These are phyloP conservation scores for Herpetomonas samuelpessoai DNA, from an alignment of 208 protist species.

Conservation along the genomic window DNA sequence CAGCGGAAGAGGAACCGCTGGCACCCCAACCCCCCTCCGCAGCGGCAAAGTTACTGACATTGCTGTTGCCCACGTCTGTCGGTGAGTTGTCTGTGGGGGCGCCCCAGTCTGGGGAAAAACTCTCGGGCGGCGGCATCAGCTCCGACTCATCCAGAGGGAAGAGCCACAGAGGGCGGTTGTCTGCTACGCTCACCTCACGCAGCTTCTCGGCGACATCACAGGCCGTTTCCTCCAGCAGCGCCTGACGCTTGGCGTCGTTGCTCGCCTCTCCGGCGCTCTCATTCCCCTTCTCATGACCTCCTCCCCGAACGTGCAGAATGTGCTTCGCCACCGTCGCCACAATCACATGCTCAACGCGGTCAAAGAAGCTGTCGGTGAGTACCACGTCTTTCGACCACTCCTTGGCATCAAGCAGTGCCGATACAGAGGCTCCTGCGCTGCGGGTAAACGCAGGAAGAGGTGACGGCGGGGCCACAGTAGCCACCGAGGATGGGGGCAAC, in stretches of 20 bases:
- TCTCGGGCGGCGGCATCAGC: conserved; percentile 47
- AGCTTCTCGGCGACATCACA: neutral
- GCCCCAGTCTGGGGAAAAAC: conserved; percentile 12
- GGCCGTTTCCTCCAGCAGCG: neutral
- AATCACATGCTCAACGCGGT: conserved; percentile 16
- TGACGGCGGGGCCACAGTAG: too few species aligned
- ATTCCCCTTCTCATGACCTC: neutral
- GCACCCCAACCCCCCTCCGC: neutral
- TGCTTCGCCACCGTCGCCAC: neutral
- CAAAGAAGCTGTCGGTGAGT: conserved; percentile 32
- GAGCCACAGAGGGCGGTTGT: conserved; percentile 1
- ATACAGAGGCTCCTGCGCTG: neutral
- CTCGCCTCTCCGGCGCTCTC: neutral
- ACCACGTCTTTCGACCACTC: conserved; percentile 31
- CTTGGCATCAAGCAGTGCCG: neutral
- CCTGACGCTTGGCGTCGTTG: neutral
- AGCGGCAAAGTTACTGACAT: neutral
- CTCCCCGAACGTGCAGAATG: neutral
- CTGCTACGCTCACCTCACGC: neutral
- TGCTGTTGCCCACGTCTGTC: neutral
- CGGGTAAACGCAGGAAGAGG: neutral
- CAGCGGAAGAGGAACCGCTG: neutral
- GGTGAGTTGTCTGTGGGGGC: neutral
- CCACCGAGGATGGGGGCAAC: neutral
- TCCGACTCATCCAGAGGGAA: conserved; percentile 35